Conservation (phyloP, 1,284 basidiomycete genomes). For the Grifola frondosa region DNA sequence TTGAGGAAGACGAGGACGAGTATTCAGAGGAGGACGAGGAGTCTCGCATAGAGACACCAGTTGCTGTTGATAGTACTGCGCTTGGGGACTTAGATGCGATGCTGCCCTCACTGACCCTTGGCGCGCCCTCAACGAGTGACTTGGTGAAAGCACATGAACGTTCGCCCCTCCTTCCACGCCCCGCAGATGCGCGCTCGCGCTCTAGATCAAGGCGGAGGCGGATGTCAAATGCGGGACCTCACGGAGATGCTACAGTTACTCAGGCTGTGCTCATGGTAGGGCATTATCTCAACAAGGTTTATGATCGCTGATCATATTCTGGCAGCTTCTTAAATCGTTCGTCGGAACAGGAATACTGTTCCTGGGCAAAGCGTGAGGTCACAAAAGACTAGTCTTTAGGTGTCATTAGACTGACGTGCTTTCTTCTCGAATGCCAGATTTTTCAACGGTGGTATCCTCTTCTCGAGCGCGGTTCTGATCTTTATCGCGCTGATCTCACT, state of each 20-base stretch:
- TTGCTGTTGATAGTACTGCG: too few relatives aligned
- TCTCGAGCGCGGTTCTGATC: conserved; percentile 80
- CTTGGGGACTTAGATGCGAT: too few relatives aligned
- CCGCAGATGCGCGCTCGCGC: conserved; percentile 21
- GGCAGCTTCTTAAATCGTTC: conserved; percentile 88
- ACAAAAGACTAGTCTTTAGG: background rate
- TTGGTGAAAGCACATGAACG: conserved; percentile 28
- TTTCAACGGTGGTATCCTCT: conserved; percentile 93
- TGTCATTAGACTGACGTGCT: conserved; percentile 8
- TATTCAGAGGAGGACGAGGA: conserved; percentile 39
- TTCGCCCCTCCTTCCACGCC: conserved; percentile 29
- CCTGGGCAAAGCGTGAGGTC: conserved; percentile 84
- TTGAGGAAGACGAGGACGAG: conserved; percentile 78
- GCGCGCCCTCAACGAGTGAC: conserved; percentile 26
- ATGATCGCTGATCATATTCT: conserved; percentile 6
- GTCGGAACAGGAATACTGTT: conserved; percentile 97
- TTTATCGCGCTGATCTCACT: conserved; percentile 87
- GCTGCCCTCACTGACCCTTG: conserved; percentile 16
- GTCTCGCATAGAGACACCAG: conserved; percentile 16
- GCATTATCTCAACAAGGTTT: conserved; percentile 3
- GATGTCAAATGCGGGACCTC: conserved; percentile 49
- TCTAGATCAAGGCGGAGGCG: conserved; percentile 60
- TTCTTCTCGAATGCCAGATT: too few relatives aligned
- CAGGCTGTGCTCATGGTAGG: conserved; percentile 89
- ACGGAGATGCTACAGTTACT: conserved; percentile 83